Conservation (phyloP, 106 monocot genomes). For the Acanthochlamys bracteata region DNA sequence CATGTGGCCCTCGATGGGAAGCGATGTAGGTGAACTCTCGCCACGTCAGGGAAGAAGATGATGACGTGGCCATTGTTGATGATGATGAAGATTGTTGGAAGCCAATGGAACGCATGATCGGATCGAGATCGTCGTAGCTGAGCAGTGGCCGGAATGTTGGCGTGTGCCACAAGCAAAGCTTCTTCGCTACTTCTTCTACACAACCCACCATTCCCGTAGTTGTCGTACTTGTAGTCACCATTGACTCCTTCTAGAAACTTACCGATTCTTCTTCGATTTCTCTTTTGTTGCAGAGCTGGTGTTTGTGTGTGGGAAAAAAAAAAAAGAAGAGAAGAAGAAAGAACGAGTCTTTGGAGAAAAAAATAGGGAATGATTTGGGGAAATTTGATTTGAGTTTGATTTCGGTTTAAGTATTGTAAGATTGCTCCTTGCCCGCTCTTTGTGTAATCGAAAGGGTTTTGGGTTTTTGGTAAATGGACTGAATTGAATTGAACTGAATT, state of each 20-base stretch:
- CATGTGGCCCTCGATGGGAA: background rate
- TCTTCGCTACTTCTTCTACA: slow-evolving; percentile 44
- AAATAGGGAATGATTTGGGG: no score
- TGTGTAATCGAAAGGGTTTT: no score
- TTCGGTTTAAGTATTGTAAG: no score
- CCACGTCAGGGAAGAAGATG: slow-evolving; percentile 16
- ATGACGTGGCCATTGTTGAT: background rate
- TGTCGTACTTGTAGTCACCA: background rate
- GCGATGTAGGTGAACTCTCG: slow-evolving; percentile 41
- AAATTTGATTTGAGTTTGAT: no score
- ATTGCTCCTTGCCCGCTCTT: no score
- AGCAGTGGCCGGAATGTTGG: slow-evolving; percentile 54
- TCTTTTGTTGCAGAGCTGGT: no score
- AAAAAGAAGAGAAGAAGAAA: no score
- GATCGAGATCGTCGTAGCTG: slow-evolving; percentile 68
- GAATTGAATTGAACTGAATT: no score
- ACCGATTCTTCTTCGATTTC: background rate
- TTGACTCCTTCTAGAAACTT: background rate
- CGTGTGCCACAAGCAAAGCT: slow-evolving; percentile 58
- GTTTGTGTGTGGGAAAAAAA: no score
- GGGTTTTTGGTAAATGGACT: no score
- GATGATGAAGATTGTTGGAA: slow-evolving; percentile 28
- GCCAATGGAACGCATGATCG: slow-evolving; percentile 41
- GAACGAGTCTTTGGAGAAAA: no score
- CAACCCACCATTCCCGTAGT: slow-evolving; percentile 5